phyloP scores from a whole-genome alignment of 192 early-diverging fungal species.

The Helicostylum pulchrum region DNA sequence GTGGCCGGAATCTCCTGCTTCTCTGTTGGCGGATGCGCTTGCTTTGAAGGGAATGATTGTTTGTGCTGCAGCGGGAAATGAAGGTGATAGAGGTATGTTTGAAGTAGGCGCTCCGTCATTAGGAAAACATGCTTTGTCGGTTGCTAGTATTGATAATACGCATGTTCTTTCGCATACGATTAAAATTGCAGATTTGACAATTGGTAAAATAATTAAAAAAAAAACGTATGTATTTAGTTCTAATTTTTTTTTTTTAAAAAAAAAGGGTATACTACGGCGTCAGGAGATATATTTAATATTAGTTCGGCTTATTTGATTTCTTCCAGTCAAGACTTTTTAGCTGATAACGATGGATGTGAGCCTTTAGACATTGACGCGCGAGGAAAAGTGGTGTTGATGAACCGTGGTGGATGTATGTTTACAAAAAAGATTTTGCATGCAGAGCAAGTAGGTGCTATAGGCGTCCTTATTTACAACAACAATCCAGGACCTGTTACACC shows the following conservation, averaged over 20 bases:
- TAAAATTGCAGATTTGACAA: slow-evolving; percentile 1
- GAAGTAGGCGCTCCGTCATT: slow-evolving; percentile 49
- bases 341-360: slow-evolving; percentile 50
- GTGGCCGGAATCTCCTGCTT: slow-evolving; percentile 51
- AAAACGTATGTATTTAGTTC: no score
- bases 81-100: slow-evolving; percentile 58
- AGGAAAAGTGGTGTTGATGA: slow-evolving; percentile 45
- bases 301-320: slow-evolving; percentile 36
- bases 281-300: slow-evolving; percentile 19
- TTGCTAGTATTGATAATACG: slow-evolving; percentile 57
- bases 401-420: slow-evolving; percentile 47
- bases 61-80: slow-evolving; percentile 73
- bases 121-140: slow-evolving; percentile 50
- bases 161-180: slow-evolving; percentile 23
- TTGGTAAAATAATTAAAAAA: slow-evolving; percentile 24
- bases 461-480: slow-evolving; percentile 48
- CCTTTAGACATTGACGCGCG: slow-evolving; percentile 4
- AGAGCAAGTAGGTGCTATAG: slow-evolving; percentile 47
- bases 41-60: slow-evolving; percentile 53
- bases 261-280: slow-evolving; percentile 25
- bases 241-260: slow-evolving; percentile 1
- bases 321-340: slow-evolving; percentile 33
- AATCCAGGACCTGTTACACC: slow-evolving; percentile 34
- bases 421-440: slow-evolving; percentile 40
- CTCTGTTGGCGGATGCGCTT: slow-evolving; percentile 44